These are phyloP conservation scores for Kwoniella dendrophila DNA, from an alignment of 768 basidiomycete species.

Conservation along the genomic window DNA sequence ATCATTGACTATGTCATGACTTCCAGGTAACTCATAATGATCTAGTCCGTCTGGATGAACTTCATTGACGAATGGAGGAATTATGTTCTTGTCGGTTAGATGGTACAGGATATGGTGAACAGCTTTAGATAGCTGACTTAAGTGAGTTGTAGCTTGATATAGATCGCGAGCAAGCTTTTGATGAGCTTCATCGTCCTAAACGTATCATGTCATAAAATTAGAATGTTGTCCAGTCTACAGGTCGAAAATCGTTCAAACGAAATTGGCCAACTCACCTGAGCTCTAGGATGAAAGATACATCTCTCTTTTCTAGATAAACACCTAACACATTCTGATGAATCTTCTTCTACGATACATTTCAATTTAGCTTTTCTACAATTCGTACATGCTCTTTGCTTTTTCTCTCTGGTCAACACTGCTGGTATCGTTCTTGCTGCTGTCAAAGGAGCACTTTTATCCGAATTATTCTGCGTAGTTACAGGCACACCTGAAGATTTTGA, in stretches of 20 bases:
- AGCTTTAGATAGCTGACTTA: slow-evolving; percentile 33
- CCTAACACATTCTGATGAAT: slow-evolving; percentile 36
- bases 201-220: too few species aligned
- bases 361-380: slow-evolving; percentile 45
- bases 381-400: slow-evolving; percentile 49
- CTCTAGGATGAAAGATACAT: slow-evolving; percentile 39
- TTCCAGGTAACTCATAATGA: slow-evolving; percentile 30
- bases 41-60: slow-evolving; percentile 21
- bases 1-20: slow-evolving; percentile 20
- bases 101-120: slow-evolving; percentile 40
- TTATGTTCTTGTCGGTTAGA: slow-evolving; percentile 22
- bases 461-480: background rate
- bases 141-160: slow-evolving; percentile 30
- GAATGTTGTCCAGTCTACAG: too few species aligned
- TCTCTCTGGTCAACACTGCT: slow-evolving; percentile 36
- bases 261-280: slow-evolving; percentile 38
- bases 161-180: slow-evolving; percentile 35
- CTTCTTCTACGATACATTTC: slow-evolving; percentile 41
- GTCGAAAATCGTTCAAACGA: too few species aligned
- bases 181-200: slow-evolving; percentile 49
- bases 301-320: slow-evolving; percentile 39
- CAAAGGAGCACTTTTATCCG: background rate
- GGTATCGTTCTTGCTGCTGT: slow-evolving; percentile 14
- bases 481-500: background rate
- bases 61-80: slow-evolving; percentile 28